phyloP scores from a whole-genome alignment of 768 basidiomycete genomes.

The Termitomyces sp. region DNA sequence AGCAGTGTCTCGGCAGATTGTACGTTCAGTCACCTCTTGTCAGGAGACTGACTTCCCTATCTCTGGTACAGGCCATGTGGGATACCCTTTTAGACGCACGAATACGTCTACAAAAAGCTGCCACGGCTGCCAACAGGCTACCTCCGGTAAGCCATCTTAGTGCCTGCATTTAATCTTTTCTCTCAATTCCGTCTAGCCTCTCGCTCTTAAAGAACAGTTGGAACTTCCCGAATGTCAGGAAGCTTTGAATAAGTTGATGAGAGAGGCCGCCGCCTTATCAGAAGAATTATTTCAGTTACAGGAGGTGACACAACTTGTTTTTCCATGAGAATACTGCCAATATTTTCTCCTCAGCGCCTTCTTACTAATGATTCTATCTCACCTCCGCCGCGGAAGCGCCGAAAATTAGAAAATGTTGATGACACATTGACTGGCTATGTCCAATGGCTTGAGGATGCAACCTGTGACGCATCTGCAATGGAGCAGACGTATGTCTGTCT shows the following conservation, averaged over 20 bases:
- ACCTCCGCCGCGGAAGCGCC: conserved; percentile 54
- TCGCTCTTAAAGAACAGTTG: conserved; percentile 28
- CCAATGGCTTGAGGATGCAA: conserved; percentile 36
- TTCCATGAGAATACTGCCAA: neutral
- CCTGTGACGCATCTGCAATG: conserved; percentile 34
- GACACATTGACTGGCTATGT: conserved; percentile 22
- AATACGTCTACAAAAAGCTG: conserved; percentile 85
- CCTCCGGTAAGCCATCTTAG: conserved; percentile 43
- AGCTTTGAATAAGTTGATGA: conserved; percentile 47
- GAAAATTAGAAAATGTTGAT: conserved; percentile 31
- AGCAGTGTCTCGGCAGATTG: conserved; percentile 80
- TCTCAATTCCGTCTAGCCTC: conserved; percentile 19
- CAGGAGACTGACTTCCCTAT: neutral
- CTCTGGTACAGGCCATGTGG: conserved; percentile 63
- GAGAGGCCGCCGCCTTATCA: conserved; percentile 54
- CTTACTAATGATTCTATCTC: conserved; percentile 42
- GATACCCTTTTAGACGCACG: conserved; percentile 86
- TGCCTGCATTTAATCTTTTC: neutral
- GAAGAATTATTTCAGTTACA: conserved; percentile 66
- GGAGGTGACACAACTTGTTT: conserved; percentile 38
- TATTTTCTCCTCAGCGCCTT: conserved; percentile 29
- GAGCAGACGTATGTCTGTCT: conserved; percentile 44
- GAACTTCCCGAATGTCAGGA: conserved; percentile 35
- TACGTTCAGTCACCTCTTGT: conserved; percentile 27
- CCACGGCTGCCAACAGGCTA: conserved; percentile 57